Evolutionary conservation across 345 rosid genomes (phyloP).

Genomic region (Durio zibethinus): DNA sequence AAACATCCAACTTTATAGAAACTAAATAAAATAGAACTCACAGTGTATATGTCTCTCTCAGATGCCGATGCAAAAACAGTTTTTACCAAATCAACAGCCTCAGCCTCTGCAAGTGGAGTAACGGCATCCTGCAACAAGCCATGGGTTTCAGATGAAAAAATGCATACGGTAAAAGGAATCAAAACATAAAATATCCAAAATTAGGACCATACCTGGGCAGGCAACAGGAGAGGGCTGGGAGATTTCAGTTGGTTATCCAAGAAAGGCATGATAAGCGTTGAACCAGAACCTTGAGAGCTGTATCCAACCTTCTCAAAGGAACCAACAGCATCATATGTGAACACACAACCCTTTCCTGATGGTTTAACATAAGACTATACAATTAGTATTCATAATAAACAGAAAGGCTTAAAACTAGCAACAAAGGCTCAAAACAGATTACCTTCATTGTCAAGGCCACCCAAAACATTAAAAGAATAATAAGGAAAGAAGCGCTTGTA

Average conservation of each 20-base stretch:
- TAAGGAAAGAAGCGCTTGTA: constrained; percentile 97
- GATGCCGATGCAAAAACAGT: constrained; percentile 92
- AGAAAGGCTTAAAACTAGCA: background rate
- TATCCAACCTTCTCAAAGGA: constrained; percentile 96
- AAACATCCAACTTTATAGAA: background rate
- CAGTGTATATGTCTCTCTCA: constrained; percentile 96
- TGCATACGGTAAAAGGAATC: constrained; percentile 2
- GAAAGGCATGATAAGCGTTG: constrained; percentile 88
- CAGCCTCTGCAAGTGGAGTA: constrained; percentile 83
- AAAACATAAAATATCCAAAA: constrained; percentile 1
- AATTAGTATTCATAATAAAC: background rate
- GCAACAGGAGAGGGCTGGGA: constrained; percentile 94
- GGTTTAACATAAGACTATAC: constrained; percentile 1
- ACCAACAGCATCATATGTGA: constrained; percentile 96
- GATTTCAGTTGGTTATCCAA: constrained; percentile 95
- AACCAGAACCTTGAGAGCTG: constrained; percentile 93
- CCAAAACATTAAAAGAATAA: constrained; percentile 88
- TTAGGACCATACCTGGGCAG: constrained; percentile 50
- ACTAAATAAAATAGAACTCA: constrained; percentile 33
- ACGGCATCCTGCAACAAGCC: constrained; percentile 66
- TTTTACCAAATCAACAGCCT: constrained; percentile 90
- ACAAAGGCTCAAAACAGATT: background rate
- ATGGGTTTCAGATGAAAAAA: background rate
- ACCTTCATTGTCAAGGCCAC: constrained; percentile 96
- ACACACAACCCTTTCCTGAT: constrained; percentile 91